Evolutionary conservation across 2,329 filamentous ascomycete genomes (phyloP).

Genomic region (Periconia digitata): DNA sequence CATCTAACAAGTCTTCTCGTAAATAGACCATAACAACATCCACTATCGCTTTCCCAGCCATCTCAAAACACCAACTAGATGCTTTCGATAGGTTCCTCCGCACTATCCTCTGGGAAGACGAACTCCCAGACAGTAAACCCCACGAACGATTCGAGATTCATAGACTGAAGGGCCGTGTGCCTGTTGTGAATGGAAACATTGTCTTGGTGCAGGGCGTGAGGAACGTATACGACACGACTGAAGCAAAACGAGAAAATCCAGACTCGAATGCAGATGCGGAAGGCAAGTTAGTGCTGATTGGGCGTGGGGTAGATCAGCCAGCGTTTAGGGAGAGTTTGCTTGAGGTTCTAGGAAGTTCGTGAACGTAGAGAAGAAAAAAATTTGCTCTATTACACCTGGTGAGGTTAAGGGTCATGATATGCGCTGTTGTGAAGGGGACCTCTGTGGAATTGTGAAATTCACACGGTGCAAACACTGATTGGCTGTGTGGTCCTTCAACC

Average conservation of each 20-base stretch:
- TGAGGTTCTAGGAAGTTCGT: conserved; percentile 3
- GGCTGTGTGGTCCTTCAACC: no score
- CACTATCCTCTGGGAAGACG: conserved; percentile 78
- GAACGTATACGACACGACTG: conserved; percentile 90
- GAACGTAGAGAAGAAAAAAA: no score
- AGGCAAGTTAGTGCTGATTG: conserved; percentile 38
- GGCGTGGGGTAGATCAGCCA: conserved; percentile 28
- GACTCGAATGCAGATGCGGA: not conserved
- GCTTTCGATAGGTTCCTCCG: conserved; percentile 80
- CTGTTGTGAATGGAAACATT: conserved; percentile 63
- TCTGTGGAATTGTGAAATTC: no score
- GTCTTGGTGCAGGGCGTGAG: conserved; percentile 89
- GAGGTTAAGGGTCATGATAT: no score
- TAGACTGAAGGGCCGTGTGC: conserved; percentile 78
- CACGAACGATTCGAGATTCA: conserved; percentile 72
- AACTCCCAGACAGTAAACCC: conserved; percentile 50
- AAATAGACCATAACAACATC: conserved; percentile 87
- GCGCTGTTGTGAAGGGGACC: no score
- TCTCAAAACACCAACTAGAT: conserved; percentile 61
- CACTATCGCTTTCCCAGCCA: conserved; percentile 65
- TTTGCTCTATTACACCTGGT: no score
- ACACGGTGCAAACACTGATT: no score
- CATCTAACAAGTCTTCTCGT: not conserved
- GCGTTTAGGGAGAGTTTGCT: conserved; percentile 17
- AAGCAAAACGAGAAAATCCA: conserved; percentile 40